A percentile compares a stretch with the other conserved stretches of the same genome.
These are phyloP conservation scores for Pezicula neosporulosa DNA, from an alignment of 2,329 filamentous ascomycete genomes.

Conservation along the genomic window DNA sequence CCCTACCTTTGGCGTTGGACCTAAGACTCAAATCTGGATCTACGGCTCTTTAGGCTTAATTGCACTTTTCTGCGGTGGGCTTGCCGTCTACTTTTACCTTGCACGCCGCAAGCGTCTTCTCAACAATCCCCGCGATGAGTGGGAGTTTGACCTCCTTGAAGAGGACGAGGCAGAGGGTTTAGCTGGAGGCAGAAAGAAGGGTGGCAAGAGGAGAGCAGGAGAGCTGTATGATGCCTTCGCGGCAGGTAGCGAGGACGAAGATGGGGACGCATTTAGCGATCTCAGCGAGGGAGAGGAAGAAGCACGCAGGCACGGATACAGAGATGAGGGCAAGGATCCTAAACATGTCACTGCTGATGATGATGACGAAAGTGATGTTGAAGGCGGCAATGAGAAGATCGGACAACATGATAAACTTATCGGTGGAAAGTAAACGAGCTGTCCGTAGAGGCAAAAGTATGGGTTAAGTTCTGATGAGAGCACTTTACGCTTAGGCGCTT, in stretches of 20 bases:
- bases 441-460: no score
- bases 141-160: slow-evolving; percentile 92
- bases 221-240: slow-evolving; percentile 98
- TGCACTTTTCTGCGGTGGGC: slow-evolving; percentile 72
- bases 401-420: neutral
- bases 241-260: slow-evolving; percentile 76
- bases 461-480: no score
- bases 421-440: neutral
- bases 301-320: slow-evolving; percentile 27
- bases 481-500: no score
- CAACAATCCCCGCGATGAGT: slow-evolving; percentile 74
- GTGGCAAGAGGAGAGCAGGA: slow-evolving; percentile 61
- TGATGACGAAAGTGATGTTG: slow-evolving; percentile 25
- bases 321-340: slow-evolving; percentile 33
- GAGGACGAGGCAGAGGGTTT: slow-evolving; percentile 68
- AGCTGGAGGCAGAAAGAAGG: slow-evolving; percentile 42
- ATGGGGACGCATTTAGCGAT: slow-evolving; percentile 22
- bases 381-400: slow-evolving; percentile 9
- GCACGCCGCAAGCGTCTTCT: slow-evolving; percentile 73
- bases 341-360: slow-evolving; percentile 50
- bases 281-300: slow-evolving; percentile 36
- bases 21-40: slow-evolving; percentile 89
- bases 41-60: slow-evolving; percentile 85
- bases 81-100: slow-evolving; percentile 79
- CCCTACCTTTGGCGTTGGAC: slow-evolving; percentile 85